phyloP scores from a whole-genome alignment of 2,329 filamentous ascomycete species.

The Diplodia scrobiculata region DNA sequence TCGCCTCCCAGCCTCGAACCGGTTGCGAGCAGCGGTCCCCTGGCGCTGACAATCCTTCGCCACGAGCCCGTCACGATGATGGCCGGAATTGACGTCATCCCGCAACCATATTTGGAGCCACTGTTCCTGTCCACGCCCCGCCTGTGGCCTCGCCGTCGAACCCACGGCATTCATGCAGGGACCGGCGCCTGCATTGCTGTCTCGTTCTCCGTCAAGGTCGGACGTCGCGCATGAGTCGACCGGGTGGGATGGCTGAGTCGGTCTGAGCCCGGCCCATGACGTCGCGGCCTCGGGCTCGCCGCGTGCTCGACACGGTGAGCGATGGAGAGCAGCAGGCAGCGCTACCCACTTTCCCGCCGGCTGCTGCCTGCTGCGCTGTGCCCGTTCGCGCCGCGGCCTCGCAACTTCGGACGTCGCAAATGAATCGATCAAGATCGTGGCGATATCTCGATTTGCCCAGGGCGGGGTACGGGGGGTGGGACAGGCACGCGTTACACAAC shows the following conservation, averaged over 20 bases:
- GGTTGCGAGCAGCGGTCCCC: neutral
- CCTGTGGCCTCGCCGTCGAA: too few relatives aligned
- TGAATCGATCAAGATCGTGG: slow-evolving; percentile 16
- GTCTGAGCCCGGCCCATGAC: neutral
- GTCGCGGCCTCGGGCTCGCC: slow-evolving; percentile 12
- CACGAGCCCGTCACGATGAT: neutral
- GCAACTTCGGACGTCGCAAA: slow-evolving; percentile 19
- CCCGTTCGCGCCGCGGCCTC: neutral
- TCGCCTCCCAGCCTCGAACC: too few relatives aligned
- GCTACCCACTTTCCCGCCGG: neutral
- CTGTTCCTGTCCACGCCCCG: too few relatives aligned
- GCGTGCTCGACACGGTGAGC: neutral
- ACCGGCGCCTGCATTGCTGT: too few relatives aligned
- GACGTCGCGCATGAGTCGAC: slow-evolving; percentile 17
- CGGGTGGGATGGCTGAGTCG: slow-evolving; percentile 22
- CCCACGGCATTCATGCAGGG: too few relatives aligned
- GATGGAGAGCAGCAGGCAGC: too few relatives aligned
- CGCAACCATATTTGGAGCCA: neutral
- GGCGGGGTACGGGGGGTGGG: too few relatives aligned
- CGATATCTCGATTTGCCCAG: neutral
- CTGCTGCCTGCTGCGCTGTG: neutral
- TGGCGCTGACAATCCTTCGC: neutral
- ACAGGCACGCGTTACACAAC: neutral
- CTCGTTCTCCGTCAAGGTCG: neutral
- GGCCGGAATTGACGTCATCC: slow-evolving; percentile 19